phyloP scores from a whole-genome alignment of 257 asterid genomes.

The Coffea eugenioides region DNA sequence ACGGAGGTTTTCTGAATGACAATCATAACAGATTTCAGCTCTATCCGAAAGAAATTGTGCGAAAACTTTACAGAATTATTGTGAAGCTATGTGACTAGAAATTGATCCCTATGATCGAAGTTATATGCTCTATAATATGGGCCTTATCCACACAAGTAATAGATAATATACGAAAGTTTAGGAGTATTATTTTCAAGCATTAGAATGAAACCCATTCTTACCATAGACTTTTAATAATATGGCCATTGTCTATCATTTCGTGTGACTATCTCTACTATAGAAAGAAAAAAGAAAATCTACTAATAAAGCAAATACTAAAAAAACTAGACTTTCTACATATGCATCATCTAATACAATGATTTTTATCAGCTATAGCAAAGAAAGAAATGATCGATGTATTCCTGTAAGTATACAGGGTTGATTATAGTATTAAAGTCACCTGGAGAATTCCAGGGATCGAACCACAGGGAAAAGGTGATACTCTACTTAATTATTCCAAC shows the following conservation, averaged over 20 bases:
- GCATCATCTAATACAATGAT: too few relatives aligned
- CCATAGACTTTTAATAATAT: not conserved
- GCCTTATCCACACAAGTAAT: slow-evolving; percentile 11
- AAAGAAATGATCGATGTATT: too few relatives aligned
- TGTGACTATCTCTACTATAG: too few relatives aligned
- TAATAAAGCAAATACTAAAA: too few relatives aligned
- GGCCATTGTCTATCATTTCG: not conserved
- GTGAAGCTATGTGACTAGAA: slow-evolving; percentile 16
- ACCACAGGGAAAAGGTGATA: too few relatives aligned
- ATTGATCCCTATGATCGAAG: slow-evolving; percentile 12
- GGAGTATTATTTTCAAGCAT: slow-evolving; percentile 12
- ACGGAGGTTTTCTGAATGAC: slow-evolving; percentile 2
- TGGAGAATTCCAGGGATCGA: too few relatives aligned
- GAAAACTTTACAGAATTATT: slow-evolving; percentile 10
- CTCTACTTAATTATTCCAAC: too few relatives aligned
- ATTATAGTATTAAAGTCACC: too few relatives aligned
- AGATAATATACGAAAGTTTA: slow-evolving; percentile 3
- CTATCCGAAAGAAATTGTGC: slow-evolving; percentile 8
- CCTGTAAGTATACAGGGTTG: too few relatives aligned
- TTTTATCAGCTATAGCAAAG: too few relatives aligned
- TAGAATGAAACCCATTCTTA: slow-evolving; percentile 3
- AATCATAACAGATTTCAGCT: slow-evolving; percentile 8
- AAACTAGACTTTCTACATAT: too few relatives aligned
- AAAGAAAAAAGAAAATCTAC: too few relatives aligned
- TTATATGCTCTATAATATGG: slow-evolving; percentile 9